Base-by-base conservation (phyloP, 1,284 basidiomycete species). In the Blastosporella zonata region DNA sequence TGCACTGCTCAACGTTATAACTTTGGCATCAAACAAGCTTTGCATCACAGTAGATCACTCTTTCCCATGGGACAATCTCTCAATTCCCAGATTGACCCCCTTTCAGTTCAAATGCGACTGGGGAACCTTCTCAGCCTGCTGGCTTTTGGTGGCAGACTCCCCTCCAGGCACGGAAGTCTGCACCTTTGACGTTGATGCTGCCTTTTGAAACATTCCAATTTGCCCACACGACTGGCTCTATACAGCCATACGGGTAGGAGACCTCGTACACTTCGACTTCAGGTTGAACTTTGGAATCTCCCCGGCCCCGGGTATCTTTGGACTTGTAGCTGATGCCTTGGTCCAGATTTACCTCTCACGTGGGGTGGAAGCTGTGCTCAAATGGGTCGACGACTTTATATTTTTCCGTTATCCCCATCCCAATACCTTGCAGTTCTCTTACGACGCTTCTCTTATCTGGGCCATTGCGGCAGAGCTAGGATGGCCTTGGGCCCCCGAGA, bases 41-140 rank as follows among this genome's bases (percentile, higher is more conserved):
- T 18, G 40, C 10, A 38, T 49, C 17, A 49, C 37, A 15, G 47
- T 49, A 12, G 37, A 49, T 17, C 40, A 49, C 34, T 49, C 33
- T 13, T 49, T 21, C 25, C 47, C 49, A 13, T 18, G 35, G 2
- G 22, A 38, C 18, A 20, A 44, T 20, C 46, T 7, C 25, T 48
- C 7, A 48, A 48, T 25, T 36, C 46, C 18, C 5, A 2, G 4
- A 46, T 51, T 20, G 40, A 51, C 27, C 18, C 48, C 38, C 12
- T 22, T 1, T 2, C 27, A 25, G 4, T 52, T 52, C 41, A 15
- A 37, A 21, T 52, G 51, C 17, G 51, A 40, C 10, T 52, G 51
- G 51, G 46, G 51, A 0, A 46, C 51, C 12, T 52, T 52, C 17
- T 49, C 51, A 1, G 43, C 44, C 2, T 52, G 50, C 25, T 52